A percentile compares a stretch with the other conserved stretches of the same genome.
phyloP scores from a whole-genome alignment of 805 yeast species.

The Ogataea angusta region DNA sequence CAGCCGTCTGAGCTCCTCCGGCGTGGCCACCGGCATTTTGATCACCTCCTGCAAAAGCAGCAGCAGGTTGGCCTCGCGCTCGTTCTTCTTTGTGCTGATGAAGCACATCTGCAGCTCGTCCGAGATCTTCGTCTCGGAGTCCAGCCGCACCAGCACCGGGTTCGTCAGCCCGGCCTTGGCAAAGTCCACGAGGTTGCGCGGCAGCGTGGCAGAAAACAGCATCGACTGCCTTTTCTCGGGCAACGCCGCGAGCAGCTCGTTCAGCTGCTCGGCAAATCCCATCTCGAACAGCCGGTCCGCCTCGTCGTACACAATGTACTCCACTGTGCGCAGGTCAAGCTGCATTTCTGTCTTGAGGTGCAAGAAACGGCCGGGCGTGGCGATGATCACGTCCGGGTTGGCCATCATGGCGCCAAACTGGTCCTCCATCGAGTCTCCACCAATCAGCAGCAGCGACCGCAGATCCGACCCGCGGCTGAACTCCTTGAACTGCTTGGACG shows the following conservation, averaged over 20 bases:
- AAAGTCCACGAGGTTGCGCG: slow-evolving; percentile 87
- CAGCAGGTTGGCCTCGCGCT: slow-evolving; percentile 84
- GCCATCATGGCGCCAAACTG: slow-evolving; percentile 91
- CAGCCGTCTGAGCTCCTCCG: slow-evolving; percentile 59
- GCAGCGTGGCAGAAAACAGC: slow-evolving; percentile 92
- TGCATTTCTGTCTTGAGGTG: slow-evolving; percentile 96
- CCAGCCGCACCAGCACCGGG: slow-evolving; percentile 89
- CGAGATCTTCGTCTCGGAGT: slow-evolving; percentile 87
- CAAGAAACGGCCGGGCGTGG: slow-evolving; percentile 96
- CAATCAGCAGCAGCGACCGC: slow-evolving; percentile 77
- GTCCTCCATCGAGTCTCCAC: slow-evolving; percentile 98
- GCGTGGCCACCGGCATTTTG: slow-evolving; percentile 75
- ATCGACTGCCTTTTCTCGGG: slow-evolving; percentile 84
- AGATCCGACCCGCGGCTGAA: slow-evolving; percentile 82
- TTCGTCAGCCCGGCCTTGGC: slow-evolving; percentile 95
- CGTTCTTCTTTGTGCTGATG: slow-evolving; percentile 73
- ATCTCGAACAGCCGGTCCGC: slow-evolving; percentile 95
- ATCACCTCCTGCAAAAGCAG: slow-evolving; percentile 79
- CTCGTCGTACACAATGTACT: slow-evolving; percentile 93
- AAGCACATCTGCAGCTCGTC: slow-evolving; percentile 90
- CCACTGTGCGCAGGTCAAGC: slow-evolving; percentile 75
- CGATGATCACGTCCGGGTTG: slow-evolving; percentile 91
- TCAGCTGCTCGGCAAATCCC: slow-evolving; percentile 93
- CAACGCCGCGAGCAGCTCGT: slow-evolving; percentile 79
- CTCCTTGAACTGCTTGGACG: slow-evolving; percentile 83